Base-by-base conservation (phyloP, 1,284 basidiomycete species). In the Cerrena zonata region DNA sequence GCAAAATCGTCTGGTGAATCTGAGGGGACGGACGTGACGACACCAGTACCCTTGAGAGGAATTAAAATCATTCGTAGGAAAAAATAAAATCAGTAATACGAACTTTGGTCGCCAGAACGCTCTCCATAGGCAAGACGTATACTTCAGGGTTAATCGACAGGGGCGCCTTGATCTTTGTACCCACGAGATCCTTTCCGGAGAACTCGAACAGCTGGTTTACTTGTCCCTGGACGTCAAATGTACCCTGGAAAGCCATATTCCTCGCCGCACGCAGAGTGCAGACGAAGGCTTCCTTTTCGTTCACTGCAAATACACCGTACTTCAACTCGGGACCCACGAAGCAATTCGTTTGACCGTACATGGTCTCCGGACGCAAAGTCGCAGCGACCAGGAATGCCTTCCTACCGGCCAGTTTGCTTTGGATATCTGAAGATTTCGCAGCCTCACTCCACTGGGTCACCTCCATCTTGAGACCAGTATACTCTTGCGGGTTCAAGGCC, bases 311-410 rank as follows among this genome's bases (percentile, higher is more conserved):
- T 23, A 98, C 73, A 46, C 94, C 94, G 66, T 99, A 99, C 60
- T 92, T 92, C 73, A 99, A 86, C 45, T 75, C 71, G 0, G 92
- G 86, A 36, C 94, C 92, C 48, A 99, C 94, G 68, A 92, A 99
- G 70, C 94, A 96, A 68, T 99, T 98, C 10, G 95, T 99, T 73
- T 99, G 95, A 37, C 95, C 96, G 68, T 96, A 94, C 95, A 98
- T 96, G 0, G 96, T 99, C 73, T 99, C 96, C 0, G 96, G 94
- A 44, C 96, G 82, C 53, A 99, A 77, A 3, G 96, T 99, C 12
- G 95, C 96, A 44, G 96, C 94, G 23, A 98, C 91, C 65, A 99
- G 76, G 72, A 78, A 96, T 3, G 96, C 88, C 60, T 89, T 91
- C 60, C 91, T 84, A 26, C 84, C 87, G 24, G 80, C 83, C 12